Base-by-base conservation (phyloP, 495 filamentous ascomycete genomes). In the Talaromyces liani region DNA sequence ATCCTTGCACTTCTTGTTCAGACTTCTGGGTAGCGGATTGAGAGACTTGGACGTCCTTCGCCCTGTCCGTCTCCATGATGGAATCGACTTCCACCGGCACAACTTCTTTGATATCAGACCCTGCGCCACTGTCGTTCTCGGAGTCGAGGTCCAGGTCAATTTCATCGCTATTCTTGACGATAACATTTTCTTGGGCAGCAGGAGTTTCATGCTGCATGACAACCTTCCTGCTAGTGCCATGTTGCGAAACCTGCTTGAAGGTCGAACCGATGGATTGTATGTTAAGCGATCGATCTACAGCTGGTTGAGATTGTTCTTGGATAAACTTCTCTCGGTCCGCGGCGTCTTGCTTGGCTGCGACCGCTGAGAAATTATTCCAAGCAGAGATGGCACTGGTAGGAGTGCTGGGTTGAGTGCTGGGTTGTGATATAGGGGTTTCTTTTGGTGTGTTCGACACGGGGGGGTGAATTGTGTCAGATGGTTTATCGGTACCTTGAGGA, bases 61-160 rank as follows among this genome's bases (percentile, higher is more conserved):
- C 20, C 2, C 18, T 12, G 9, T 62, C 60, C 53, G 20, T 22
- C 9, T 45, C 59, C 22, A 34, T 16, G n/a, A 36, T 63, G 14
- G 63, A 29, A 29, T 69, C 56, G 59, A 36, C 20, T n/a, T 53
- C 29, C 41, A 60, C 6, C 85, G 47, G 39, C n/a, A 51, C 58
- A 8, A 24, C 29, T 45, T 2, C n/a, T 12, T 63, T 62, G 18
- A 9, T 24, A 2, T 7, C 36, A 16, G 12, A 3, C 9, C 12
- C 58, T n/a, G 54, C 47, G 10, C 59, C 16, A 25, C 18, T 58
- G 7, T 72, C 69, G 12, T 78, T 74, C 16, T 77, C 79, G 20
- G 82, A 80, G 58, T 87, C 81, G n/a, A 82, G 65, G 58, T 81
- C 82, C 14, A 87, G 72, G 53, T 82, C 76, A 20, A 83, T 85